These are phyloP conservation scores for Symbiodinium natans DNA, from an alignment of 73 alveolate genomes.

Conservation along the genomic window DNA sequence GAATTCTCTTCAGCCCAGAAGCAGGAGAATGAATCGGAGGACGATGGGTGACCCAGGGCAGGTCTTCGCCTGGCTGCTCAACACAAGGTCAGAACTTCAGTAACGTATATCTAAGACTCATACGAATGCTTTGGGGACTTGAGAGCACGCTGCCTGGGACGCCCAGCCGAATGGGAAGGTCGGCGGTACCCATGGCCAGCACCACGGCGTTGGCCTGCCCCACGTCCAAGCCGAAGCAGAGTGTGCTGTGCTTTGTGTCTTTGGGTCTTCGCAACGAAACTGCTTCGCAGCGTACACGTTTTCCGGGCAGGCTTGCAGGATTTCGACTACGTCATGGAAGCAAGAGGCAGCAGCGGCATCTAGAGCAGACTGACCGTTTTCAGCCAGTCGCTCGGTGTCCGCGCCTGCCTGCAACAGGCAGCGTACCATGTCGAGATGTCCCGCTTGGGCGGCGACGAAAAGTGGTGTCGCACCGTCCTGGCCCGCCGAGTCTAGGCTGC, in stretches of 20 bases:
- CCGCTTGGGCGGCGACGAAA: conserved; percentile 37
- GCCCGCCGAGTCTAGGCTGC: conserved; percentile 41
- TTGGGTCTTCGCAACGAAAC: neutral
- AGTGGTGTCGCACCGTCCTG: conserved; percentile 72
- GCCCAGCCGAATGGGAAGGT: conserved; percentile 22
- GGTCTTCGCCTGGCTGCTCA: neutral
- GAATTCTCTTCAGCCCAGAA: neutral
- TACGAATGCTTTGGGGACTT: too few relatives aligned
- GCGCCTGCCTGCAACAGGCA: conserved; percentile 40
- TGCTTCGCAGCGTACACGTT: neutral
- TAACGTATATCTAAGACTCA: too few relatives aligned
- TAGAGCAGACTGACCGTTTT: conserved; percentile 45
- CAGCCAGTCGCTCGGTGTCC: conserved; percentile 37
- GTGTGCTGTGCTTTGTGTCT: too few relatives aligned
- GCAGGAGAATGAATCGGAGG: conserved; percentile 74
- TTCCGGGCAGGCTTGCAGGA: neutral
- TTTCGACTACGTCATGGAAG: neutral
- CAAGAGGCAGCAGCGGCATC: conserved; percentile 1
- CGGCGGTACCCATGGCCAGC: conserved; percentile 52
- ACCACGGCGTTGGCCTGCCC: conserved; percentile 59
- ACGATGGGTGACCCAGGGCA: conserved; percentile 69
- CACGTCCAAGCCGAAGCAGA: neutral
- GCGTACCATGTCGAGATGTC: conserved; percentile 29
- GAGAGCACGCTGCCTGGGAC: neutral
- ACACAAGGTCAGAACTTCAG: neutral